These are phyloP conservation scores for Zalaria obscura DNA, from an alignment of 2,329 filamentous ascomycete genomes.

Conservation along the genomic window DNA sequence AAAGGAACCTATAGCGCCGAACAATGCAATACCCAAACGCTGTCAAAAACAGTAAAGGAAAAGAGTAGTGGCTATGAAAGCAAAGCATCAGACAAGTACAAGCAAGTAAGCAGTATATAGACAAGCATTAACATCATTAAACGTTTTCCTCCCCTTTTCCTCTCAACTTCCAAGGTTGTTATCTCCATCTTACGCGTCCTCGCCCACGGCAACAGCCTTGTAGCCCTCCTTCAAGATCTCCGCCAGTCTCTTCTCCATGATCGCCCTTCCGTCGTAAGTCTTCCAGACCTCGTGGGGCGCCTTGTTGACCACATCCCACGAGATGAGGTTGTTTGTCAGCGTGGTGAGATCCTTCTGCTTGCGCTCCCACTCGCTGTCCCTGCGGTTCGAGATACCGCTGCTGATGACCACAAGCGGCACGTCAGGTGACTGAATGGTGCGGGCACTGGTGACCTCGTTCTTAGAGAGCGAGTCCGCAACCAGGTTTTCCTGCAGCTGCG, in stretches of 20 bases:
- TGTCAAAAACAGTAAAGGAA: too few species aligned
- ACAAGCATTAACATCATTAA: background rate
- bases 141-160: background rate
- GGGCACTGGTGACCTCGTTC: constrained; percentile 65
- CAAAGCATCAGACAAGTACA: background rate
- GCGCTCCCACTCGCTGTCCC: constrained; percentile 58
- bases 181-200: background rate
- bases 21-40: too few species aligned
- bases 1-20: too few species aligned
- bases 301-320: constrained; percentile 76
- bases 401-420: constrained; percentile 71
- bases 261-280: constrained; percentile 53
- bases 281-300: constrained; percentile 82
- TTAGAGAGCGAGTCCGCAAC: constrained; percentile 74
- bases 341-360: constrained; percentile 75
- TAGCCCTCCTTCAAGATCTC: constrained; percentile 45
- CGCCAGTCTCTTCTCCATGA: constrained; percentile 66
- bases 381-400: constrained; percentile 57
- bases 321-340: constrained; percentile 62
- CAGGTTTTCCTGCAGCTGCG: constrained; percentile 82
- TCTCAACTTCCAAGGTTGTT: background rate
- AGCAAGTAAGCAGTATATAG: background rate
- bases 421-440: constrained; percentile 62
- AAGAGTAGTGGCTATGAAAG: too few species aligned
- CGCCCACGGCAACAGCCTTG: background rate